A percentile compares a stretch with the other conserved stretches of the same genome.
Evolutionary conservation across 768 basidiomycete species (phyloP).

Genomic region (Podaxis mareebaensis): DNA sequence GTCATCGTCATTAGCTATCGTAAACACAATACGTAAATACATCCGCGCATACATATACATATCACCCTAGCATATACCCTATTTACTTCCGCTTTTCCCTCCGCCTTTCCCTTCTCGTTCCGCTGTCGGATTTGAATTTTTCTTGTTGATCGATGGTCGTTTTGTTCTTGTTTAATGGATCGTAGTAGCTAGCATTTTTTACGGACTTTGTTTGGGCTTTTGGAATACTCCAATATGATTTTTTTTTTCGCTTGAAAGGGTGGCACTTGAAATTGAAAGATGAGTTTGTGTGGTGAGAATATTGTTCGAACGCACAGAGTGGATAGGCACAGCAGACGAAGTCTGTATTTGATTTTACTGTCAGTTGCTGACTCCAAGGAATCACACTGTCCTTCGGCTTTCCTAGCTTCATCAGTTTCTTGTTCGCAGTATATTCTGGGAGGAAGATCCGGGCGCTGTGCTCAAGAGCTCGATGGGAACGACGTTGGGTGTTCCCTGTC

Average conservation of each 20-base stretch:
- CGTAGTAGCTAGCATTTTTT: background rate
- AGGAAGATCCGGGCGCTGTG: no score
- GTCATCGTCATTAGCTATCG: slow-evolving; percentile 3
- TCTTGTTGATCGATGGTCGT: background rate
- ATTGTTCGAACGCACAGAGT: no score
- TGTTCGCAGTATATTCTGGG: no score
- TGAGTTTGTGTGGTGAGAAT: background rate
- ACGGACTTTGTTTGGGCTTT: background rate
- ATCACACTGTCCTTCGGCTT: no score
- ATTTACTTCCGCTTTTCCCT: background rate
- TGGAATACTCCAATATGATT: background rate
- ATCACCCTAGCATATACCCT: slow-evolving; percentile 17
- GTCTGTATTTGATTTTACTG: no score
- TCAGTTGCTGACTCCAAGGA: no score
- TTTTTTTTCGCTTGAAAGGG: background rate
- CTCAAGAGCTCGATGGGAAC: no score
- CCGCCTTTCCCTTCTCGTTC: background rate
- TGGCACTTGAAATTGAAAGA: background rate
- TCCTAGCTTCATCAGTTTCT: no score
- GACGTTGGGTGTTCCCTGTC: background rate
- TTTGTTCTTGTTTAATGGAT: slow-evolving; percentile 2
- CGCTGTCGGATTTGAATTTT: background rate
- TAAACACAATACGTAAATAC: slow-evolving; percentile 3
- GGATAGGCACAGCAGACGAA: no score
- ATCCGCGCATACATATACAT: slow-evolving; percentile 9